Conservation (phyloP, 2,329 filamentous ascomycete genomes). For the Verticillium klebahnii region DNA sequence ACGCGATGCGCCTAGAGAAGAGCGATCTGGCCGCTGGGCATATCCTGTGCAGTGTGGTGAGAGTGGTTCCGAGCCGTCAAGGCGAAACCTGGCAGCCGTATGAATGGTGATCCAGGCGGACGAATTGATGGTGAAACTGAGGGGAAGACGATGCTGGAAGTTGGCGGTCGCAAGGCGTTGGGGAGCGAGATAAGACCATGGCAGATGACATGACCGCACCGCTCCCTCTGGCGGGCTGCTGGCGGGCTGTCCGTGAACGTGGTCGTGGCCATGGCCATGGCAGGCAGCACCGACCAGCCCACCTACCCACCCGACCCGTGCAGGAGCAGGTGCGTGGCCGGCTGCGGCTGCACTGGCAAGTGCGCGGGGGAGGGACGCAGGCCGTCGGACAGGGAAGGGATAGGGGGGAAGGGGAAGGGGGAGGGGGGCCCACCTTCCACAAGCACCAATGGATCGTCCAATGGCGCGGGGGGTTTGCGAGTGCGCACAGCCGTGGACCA, state of each 20-base stretch:
- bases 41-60: slow-evolving; percentile 2
- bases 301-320: background rate
- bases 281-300: background rate
- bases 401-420: background rate
- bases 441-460: background rate
- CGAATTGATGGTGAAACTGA: background rate
- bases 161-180: background rate
- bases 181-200: background rate
- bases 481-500: background rate
- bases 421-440: slow-evolving; percentile 1
- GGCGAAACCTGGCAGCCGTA: background rate
- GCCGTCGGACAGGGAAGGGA: background rate
- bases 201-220: background rate
- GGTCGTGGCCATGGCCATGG: background rate
- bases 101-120: background rate
- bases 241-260: background rate
- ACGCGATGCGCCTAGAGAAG: slow-evolving; percentile 14
- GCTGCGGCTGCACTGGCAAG: background rate
- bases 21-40: slow-evolving; percentile 12
- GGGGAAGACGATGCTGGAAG: background rate
- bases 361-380: background rate
- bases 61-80: background rate
- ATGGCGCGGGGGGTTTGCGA: background rate
- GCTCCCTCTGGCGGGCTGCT: background rate
- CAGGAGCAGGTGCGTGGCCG: background rate